A percentile compares a stretch with the other conserved stretches of the same genome.
These are phyloP conservation scores for Quercus lobata DNA, from an alignment of 331 rosid genomes.

Conservation along the genomic window DNA sequence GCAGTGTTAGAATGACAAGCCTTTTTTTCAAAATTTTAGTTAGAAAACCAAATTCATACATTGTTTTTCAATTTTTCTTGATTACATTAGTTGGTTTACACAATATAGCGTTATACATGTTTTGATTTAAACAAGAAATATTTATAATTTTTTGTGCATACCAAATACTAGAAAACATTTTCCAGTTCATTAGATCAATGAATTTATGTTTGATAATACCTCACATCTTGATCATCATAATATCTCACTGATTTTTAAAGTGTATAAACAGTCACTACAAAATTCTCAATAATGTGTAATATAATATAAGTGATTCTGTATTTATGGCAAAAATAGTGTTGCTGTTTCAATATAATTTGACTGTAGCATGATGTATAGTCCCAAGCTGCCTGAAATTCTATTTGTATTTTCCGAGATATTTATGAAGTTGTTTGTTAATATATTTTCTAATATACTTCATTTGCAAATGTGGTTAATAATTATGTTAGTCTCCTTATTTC, in stretches of 20 bases:
- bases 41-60: too few relatives aligned
- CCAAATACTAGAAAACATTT: too few relatives aligned
- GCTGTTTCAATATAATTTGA: background rate
- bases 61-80: too few relatives aligned
- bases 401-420: background rate
- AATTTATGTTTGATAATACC: background rate
- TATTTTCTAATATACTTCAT: background rate
- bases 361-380: background rate
- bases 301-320: background rate
- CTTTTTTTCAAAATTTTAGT: too few relatives aligned
- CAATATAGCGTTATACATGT: too few relatives aligned
- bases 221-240: conserved; percentile 5
- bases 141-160: too few relatives aligned
- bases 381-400: background rate
- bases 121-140: too few relatives aligned
- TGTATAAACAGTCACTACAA: background rate
- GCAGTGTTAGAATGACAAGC: too few relatives aligned
- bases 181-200: background rate
- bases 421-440: background rate
- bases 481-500: conserved; percentile 12
- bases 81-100: too few relatives aligned
- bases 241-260: background rate
- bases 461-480: background rate
- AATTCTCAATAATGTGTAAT: background rate
- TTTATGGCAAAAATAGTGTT: background rate